These are phyloP conservation scores for Trichosporon faecale DNA, from an alignment of 1,284 basidiomycete species.

Conservation along the genomic window DNA sequence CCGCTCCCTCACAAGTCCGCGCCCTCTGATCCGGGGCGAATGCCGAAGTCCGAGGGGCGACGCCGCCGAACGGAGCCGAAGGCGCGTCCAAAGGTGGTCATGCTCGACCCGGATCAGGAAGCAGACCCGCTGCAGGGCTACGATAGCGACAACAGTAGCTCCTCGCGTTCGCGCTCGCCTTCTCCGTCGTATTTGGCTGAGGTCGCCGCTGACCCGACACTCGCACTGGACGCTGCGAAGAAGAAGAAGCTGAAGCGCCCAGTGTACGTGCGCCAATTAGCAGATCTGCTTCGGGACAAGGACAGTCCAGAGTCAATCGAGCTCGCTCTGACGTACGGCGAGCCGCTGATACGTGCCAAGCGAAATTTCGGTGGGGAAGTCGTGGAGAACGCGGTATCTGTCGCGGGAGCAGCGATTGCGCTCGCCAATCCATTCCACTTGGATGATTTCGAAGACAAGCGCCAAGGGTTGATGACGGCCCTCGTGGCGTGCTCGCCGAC, in stretches of 20 bases:
- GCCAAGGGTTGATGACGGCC: conserved; percentile 72
- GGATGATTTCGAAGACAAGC: conserved; percentile 70
- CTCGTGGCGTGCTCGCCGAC: conserved; percentile 73
- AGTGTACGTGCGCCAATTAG: conserved; percentile 77
- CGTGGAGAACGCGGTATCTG: conserved; percentile 85
- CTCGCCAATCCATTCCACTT: conserved; percentile 82
- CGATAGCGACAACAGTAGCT: conserved; percentile 55
- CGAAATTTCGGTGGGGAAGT: conserved; percentile 64
- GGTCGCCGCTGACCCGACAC: conserved; percentile 77
- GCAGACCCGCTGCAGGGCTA: conserved; percentile 82
- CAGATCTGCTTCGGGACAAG: conserved; percentile 65
- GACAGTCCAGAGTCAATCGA: conserved; percentile 72
- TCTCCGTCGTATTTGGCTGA: conserved; percentile 73
- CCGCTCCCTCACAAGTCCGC: not conserved
- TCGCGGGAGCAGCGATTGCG: conserved; percentile 68
- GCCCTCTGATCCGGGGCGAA: not conserved
- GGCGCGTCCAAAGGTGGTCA: conserved; percentile 36
- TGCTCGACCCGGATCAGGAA: conserved; percentile 52
- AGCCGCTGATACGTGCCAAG: conserved; percentile 77
- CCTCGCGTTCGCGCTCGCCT: conserved; percentile 74
- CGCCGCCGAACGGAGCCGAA: not conserved
- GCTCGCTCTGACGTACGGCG: conserved; percentile 71
- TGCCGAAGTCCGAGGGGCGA: not conserved
- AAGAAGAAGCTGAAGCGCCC: conserved; percentile 67
- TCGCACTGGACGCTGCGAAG: conserved; percentile 52